These are phyloP conservation scores for Erodium maritimum DNA, from an alignment of 345 rosid species.

Conservation along the genomic window DNA sequence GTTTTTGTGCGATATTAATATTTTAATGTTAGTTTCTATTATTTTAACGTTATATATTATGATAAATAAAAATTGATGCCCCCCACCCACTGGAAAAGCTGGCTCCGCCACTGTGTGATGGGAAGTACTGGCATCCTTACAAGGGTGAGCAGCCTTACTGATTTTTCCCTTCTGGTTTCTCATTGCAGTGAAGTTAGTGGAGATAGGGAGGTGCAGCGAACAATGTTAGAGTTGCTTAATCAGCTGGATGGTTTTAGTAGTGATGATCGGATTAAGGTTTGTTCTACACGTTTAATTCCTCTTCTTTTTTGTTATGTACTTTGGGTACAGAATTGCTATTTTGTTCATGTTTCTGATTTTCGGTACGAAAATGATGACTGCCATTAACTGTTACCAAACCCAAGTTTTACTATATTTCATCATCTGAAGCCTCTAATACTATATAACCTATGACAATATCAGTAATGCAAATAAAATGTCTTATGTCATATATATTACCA, in stretches of 20 bases:
- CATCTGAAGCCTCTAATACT: too few relatives aligned
- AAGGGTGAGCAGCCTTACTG: not conserved
- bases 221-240: conserved; percentile 95
- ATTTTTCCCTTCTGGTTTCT: not conserved
- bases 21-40: too few relatives aligned
- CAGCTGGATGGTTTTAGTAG: conserved; percentile 99
- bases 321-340: not conserved
- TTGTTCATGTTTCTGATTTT: not conserved
- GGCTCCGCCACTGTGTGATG: too few relatives aligned
- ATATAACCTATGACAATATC: too few relatives aligned
- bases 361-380: not conserved
- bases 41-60: too few relatives aligned
- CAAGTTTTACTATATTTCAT: too few relatives aligned
- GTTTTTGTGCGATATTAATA: too few relatives aligned
- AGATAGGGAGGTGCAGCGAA: conserved; percentile 98
- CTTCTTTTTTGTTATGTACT: not conserved
- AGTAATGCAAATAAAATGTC: not conserved
- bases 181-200: conserved; percentile 94
- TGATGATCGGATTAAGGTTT: conserved; percentile 89
- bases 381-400: too few relatives aligned
- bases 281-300: conserved; percentile 1
- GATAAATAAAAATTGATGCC: too few relatives aligned
- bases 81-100: too few relatives aligned
- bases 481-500: too few relatives aligned
- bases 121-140: not conserved